Percentiles rank a stretch among this genome's conserved stretches.
Conservation (phyloP, 768 basidiomycete genomes). For the Fistulinella prunicolor region DNA sequence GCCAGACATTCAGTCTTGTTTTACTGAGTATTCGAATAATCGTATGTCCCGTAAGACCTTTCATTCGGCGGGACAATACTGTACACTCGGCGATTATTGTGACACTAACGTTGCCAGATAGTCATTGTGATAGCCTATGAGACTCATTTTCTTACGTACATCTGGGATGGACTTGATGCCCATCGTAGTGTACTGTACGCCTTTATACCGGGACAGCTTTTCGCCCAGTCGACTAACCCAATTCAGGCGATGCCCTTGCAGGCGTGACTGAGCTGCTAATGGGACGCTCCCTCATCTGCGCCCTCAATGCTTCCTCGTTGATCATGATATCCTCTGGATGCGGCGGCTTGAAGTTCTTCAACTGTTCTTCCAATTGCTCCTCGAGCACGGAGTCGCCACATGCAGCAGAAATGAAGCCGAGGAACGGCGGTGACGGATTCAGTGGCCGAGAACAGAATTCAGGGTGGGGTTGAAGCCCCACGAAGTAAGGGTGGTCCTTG, state of each 20-base stretch:
- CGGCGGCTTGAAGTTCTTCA: slow-evolving; percentile 60
- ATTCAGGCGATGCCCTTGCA: slow-evolving; percentile 19
- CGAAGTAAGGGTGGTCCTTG: slow-evolving; percentile 88
- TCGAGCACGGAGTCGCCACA: slow-evolving; percentile 51
- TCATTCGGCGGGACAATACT: too few relatives aligned
- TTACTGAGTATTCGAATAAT: too few relatives aligned
- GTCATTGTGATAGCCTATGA: too few relatives aligned
- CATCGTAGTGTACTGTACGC: too few relatives aligned
- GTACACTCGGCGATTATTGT: too few relatives aligned
- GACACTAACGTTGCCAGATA: too few relatives aligned
- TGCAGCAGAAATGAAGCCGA: slow-evolving; percentile 90
- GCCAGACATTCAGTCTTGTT: too few relatives aligned
- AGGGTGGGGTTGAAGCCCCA: slow-evolving; percentile 94
- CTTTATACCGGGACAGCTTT: neutral
- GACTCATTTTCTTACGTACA: slow-evolving; percentile 4
- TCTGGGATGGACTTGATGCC: neutral
- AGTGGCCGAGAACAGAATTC: slow-evolving; percentile 98
- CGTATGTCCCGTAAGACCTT: too few relatives aligned
- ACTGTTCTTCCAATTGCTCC: slow-evolving; percentile 71
- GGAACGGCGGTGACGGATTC: slow-evolving; percentile 96
- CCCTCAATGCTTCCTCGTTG: slow-evolving; percentile 55
- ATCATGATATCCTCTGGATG: slow-evolving; percentile 78
- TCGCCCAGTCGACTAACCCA: slow-evolving; percentile 11
- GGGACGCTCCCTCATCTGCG: slow-evolving; percentile 31
- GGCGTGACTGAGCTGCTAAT: slow-evolving; percentile 23